Evolutionary conservation across 2,329 filamentous ascomycete genomes (phyloP).

Genomic region (Didymella segeticola): DNA sequence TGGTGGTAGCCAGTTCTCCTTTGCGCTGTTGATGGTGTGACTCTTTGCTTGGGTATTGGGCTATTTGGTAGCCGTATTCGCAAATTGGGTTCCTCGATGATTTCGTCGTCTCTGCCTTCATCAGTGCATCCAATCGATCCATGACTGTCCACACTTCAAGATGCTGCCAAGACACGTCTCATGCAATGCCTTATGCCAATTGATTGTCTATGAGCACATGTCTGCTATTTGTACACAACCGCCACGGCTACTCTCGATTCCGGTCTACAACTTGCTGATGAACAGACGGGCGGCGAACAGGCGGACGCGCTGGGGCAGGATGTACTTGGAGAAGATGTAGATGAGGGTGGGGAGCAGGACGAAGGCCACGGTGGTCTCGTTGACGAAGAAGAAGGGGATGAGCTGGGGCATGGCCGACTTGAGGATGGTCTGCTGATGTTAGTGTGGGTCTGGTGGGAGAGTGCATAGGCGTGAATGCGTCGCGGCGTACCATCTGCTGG

Average conservation of each 20-base stretch:
- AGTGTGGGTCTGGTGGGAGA: no score
- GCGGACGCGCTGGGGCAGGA: constrained; percentile 52
- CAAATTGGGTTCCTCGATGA: no score
- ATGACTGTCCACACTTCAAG: not conserved
- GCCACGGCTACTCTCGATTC: constrained; percentile 2
- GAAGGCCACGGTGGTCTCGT: constrained; percentile 53
- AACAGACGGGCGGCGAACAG: constrained; percentile 51
- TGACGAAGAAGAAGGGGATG: constrained; percentile 55
- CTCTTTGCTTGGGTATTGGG: no score
- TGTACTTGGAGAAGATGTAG: constrained; percentile 55
- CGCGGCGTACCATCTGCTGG: constrained; percentile 46
- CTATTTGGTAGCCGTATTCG: no score
- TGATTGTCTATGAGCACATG: constrained; percentile 47
- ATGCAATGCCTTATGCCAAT: constrained; percentile 25
- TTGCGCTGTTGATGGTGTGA: no score
- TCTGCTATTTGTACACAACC: constrained; percentile 44
- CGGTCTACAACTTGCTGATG: constrained; percentile 54
- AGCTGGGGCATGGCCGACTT: constrained; percentile 55
- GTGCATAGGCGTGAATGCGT: no score
- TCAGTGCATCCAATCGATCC: not conserved
- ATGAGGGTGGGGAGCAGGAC: constrained; percentile 52
- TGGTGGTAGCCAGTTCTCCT: no score
- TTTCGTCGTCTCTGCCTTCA: not conserved
- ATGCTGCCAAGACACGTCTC: not conserved
- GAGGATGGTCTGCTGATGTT: constrained; percentile 45